Evolutionary conservation across 805 yeast genomes (phyloP), one percentile per base, ranked within the genome.

Genomic region (Saturnispora zaruensis): DNA sequence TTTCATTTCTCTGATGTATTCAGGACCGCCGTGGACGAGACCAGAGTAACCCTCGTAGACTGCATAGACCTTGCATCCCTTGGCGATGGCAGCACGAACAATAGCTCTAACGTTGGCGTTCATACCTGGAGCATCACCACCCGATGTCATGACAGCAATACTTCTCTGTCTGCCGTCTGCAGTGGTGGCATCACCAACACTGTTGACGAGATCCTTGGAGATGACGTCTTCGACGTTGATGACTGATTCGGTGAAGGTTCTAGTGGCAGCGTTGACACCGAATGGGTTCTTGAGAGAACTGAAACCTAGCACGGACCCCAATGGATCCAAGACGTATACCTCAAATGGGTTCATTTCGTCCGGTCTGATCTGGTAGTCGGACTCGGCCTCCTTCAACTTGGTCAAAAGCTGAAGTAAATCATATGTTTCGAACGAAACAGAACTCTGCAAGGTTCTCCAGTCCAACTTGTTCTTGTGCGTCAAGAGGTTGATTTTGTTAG

Each of bases 91-190:
- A 0, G 87, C 75, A 51, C 90, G 68, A 4, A 83, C 81, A 43
- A 83, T 84, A 3, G 88, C 87, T 53, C 89, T 68, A 23, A 83
- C 89, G 33, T 79, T 81, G 3, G 88, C 82, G 61, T 82, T 81
- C 90, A 83, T 83, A 55, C 90, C 90, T 7, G 85, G 90, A 26
- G 88, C 82, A 61, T 83, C 90, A 58, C 90, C 90, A 52, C 90
- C 90, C 1, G 87, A 81, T 0, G 89, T 83, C 87, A 83, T 82
- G 14, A 83, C 85, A 1, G 82, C 90, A 52, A 83, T 80, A 65
- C 81, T 72, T 66, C 75, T 68, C 26, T 51, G 51, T 41, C 50
- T 48, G 5, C 38, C 49, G 7, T 21, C 33, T 9, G 25, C 13
- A 11, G 40, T 33, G 9, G 52, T 44, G 8, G 49, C 41, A 5